phyloP scores from a whole-genome alignment of 352 stramenopile species.

The Globisporangium cylindrosporum region DNA sequence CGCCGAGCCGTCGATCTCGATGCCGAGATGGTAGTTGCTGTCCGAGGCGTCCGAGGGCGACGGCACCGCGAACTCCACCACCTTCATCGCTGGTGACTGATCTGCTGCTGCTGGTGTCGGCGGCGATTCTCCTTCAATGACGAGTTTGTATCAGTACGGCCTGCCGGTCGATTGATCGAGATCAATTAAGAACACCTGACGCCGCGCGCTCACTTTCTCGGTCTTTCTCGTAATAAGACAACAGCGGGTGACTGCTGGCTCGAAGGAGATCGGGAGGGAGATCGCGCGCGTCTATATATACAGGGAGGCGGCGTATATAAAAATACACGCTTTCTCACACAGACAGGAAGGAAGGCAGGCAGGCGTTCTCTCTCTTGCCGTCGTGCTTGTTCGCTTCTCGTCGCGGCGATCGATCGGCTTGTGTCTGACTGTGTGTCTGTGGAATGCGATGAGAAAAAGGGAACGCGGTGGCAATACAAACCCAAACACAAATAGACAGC shows the following conservation, averaged over 20 bases:
- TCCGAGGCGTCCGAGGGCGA: conserved; percentile 53
- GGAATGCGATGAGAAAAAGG: neutral
- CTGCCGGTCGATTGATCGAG: neutral
- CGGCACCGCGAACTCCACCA: conserved; percentile 67
- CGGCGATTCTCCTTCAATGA: neutral
- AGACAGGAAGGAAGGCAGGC: neutral
- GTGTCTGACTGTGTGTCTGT: neutral
- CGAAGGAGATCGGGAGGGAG: neutral
- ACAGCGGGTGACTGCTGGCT: neutral
- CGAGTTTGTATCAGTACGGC: neutral
- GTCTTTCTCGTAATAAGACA: neutral
- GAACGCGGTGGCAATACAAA: neutral
- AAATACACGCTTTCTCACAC: neutral
- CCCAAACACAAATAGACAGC: neutral
- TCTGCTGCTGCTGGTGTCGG: neutral
- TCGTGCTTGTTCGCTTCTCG: neutral
- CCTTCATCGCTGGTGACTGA: conserved; percentile 31
- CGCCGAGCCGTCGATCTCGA: conserved; percentile 32
- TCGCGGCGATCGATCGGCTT: neutral
- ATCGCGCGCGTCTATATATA: neutral
- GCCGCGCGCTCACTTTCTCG: neutral
- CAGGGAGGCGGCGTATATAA: neutral
- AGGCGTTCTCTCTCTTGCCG: neutral
- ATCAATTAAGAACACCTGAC: neutral
- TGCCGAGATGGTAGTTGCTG: conserved; percentile 61